A percentile compares a stretch with the other conserved stretches of the same genome.
phyloP scores from a whole-genome alignment of 129 eudicot species.

The Artemisia annua region DNA sequence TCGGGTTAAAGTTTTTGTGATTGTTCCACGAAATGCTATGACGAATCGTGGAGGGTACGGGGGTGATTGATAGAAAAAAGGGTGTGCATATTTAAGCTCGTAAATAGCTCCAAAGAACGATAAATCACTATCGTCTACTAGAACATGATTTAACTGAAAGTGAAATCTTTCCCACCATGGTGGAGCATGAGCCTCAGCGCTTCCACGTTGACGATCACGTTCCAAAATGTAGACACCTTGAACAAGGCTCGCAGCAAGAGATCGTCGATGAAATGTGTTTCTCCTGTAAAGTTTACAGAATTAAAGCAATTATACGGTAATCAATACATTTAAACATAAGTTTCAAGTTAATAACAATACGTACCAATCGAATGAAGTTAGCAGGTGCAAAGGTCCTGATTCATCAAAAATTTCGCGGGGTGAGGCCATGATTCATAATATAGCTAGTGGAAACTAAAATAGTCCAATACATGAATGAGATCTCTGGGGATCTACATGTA shows the following conservation, averaged over 20 bases:
- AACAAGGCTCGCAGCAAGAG: constrained; percentile 65
- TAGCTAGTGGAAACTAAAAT: neutral
- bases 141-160: constrained; percentile 44
- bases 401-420: constrained; percentile 23
- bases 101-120: constrained; percentile 67
- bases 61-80: constrained; percentile 10
- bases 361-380: constrained; percentile 34
- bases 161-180: constrained; percentile 81
- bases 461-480: neutral
- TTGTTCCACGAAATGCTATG: constrained; percentile 73
- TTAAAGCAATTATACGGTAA: neutral
- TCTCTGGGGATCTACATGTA: constrained; percentile 1
- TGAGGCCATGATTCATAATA: constrained; percentile 24
- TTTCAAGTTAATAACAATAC: neutral
- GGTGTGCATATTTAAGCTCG: constrained; percentile 42
- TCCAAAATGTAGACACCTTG: constrained; percentile 64
- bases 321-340: neutral
- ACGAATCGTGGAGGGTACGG: constrained; percentile 48
- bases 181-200: constrained; percentile 51
- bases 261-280: constrained; percentile 56
- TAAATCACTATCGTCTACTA: constrained; percentile 50
- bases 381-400: constrained; percentile 34
- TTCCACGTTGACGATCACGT: constrained; percentile 58
- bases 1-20: constrained; percentile 34
- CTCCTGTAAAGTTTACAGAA: constrained; percentile 38